These are phyloP conservation scores for Clavaria fumosa DNA, from an alignment of 768 basidiomycete species.

Conservation along the genomic window DNA sequence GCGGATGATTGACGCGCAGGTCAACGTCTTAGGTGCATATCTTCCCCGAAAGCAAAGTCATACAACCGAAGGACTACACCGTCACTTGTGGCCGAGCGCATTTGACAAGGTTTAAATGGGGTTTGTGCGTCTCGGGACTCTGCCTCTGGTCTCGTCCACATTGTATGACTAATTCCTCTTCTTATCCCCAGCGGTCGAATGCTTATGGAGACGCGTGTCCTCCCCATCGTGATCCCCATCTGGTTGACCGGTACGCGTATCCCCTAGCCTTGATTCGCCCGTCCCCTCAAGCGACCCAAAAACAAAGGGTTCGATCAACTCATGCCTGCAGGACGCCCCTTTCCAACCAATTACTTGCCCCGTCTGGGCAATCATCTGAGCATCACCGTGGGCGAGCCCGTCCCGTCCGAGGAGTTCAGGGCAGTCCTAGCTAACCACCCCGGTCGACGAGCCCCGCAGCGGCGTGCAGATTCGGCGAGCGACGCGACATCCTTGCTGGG, in stretches of 20 bases:
- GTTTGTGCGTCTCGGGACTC: conserved; percentile 46
- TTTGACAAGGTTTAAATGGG: conserved; percentile 86
- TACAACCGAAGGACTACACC: conserved; percentile 46
- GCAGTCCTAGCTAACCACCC: too few species aligned
- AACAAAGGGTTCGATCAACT: conserved; percentile 55
- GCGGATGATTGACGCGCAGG: conserved; percentile 1
- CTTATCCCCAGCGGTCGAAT: conserved; percentile 52
- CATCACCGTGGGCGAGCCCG: conserved; percentile 69
- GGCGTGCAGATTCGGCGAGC: conserved; percentile 6
- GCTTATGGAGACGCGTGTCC: conserved; percentile 40
- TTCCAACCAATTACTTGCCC: conserved; percentile 62
- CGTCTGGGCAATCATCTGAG: conserved; percentile 44
- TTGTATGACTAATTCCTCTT: conserved; percentile 3
- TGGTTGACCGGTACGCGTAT: conserved; percentile 62
- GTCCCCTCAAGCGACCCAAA: not conserved
- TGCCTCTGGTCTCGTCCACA: conserved; percentile 3
- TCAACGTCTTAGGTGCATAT: conserved; percentile 59
- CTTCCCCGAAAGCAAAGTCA: conserved; percentile 80
- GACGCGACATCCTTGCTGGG: not conserved
- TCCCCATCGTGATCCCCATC: conserved; percentile 79
- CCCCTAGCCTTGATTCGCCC: not conserved
- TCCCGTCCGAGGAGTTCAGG: conserved; percentile 29
- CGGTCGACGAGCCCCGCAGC: too few species aligned
- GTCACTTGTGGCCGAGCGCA: conserved; percentile 26
- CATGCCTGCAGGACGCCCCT: conserved; percentile 76